These are phyloP conservation scores for Trametes sp. DNA, from an alignment of 1,284 basidiomycete genomes.

Conservation along the genomic window DNA sequence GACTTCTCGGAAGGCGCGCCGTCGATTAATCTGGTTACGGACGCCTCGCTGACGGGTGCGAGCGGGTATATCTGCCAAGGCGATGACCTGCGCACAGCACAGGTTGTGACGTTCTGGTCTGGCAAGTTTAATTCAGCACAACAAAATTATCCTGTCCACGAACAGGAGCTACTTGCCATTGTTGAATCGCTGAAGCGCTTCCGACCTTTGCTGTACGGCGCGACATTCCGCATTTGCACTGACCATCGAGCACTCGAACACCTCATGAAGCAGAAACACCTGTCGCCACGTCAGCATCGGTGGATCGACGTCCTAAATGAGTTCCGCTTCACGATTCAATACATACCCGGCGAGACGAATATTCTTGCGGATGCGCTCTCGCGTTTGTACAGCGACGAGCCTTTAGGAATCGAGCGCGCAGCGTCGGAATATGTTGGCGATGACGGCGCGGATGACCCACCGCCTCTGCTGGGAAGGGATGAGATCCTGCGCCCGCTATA, in stretches of 20 bases:
- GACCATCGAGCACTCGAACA: constrained; percentile 38
- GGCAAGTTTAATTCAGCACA: constrained; percentile 43
- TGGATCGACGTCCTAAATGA: constrained; percentile 37
- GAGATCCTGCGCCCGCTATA: constrained; percentile 8
- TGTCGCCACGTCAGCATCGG: constrained; percentile 33
- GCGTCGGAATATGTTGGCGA: constrained; percentile 35
- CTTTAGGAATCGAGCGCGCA: constrained; percentile 32
- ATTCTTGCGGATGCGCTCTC: constrained; percentile 44
- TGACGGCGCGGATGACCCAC: constrained; percentile 16
- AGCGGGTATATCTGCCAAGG: constrained; percentile 32
- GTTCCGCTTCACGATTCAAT: constrained; percentile 36
- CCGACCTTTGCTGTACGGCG: constrained; percentile 32
- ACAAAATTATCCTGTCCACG: constrained; percentile 32
- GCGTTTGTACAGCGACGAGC: constrained; percentile 43
- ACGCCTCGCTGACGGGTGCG: constrained; percentile 24
- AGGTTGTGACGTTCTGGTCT: constrained; percentile 36
- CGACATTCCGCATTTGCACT: constrained; percentile 32
- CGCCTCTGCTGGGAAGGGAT: too few species aligned
- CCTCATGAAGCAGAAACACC: constrained; percentile 33
- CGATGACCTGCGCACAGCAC: constrained; percentile 16
- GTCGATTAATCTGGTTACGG: constrained; percentile 29
- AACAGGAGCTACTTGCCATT: constrained; percentile 35
- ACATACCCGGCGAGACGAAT: constrained; percentile 27
- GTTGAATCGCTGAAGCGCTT: constrained; percentile 41
- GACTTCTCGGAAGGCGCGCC: constrained; percentile 32